Base-by-base conservation (phyloP, 2,329 filamentous ascomycete genomes). In the Cercospora beticola region DNA sequence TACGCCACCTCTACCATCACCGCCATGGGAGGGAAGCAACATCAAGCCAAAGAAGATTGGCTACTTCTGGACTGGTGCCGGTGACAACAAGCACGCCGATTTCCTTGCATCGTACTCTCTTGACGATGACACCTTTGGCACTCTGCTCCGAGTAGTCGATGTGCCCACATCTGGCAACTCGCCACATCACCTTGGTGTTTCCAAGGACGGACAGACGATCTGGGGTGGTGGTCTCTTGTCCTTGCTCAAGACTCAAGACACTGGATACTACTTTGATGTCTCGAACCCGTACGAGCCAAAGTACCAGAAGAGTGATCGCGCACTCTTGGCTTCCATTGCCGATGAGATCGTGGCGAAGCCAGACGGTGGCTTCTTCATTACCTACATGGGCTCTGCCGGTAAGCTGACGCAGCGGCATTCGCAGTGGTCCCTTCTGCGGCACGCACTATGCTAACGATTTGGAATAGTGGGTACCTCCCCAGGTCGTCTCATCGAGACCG, bases 41-140 rank as follows among this genome's bases (percentile, higher is more conserved):
- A 83, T 89, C 75, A 86, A 85, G 79, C 87, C 87, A 30, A 89
- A 89, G 84, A 89, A 89, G 81, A 86, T 89, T 75, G 87, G 86
- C 0, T 88, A 88, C 78, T 88, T 89, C 79, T 89, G 86, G 86
- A 88, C 86, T 63, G 87, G 83, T 18, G 81, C 87, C 36, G 87
- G 85, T 40, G 86, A 89, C 73, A 88, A 89, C 73, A 74, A 83
- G 58, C 86, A 89, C 77, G 84, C 66, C 73, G 52, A 56, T n/a
- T 56, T 26, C n/a, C 49, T 26, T 14, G 31, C 73, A 74, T 87
- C 86, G 0, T 84, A 85, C 76, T 86, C 83, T 75, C 82, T 89
- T 4, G 87, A 89, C 71, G 87, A 88, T 80, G 86, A 87, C 65
- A 88, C 86, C 4, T 89, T 89, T 71, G 87, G 87, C n/a, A 84